These are phyloP conservation scores for Daldinia vernicosa DNA, from an alignment of 495 filamentous ascomycete species.

Conservation along the genomic window DNA sequence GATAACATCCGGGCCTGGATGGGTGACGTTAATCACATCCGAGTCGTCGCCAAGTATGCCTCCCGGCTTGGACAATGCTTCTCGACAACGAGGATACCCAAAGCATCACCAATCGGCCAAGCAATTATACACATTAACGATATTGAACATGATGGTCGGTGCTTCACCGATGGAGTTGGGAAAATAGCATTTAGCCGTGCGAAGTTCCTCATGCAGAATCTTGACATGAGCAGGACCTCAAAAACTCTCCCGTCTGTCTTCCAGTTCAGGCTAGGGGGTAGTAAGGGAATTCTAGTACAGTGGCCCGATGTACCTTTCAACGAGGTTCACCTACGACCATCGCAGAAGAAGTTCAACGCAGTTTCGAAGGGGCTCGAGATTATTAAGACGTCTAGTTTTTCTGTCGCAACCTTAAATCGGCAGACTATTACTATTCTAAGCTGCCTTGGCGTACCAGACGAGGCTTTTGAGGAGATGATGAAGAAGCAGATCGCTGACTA, in stretches of 20 bases:
- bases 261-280: slow-evolving; percentile 91
- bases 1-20: slow-evolving; percentile 87
- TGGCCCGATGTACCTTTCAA: slow-evolving; percentile 67
- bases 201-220: slow-evolving; percentile 69
- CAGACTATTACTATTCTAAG: slow-evolving; percentile 89
- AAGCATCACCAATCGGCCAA: slow-evolving; percentile 43
- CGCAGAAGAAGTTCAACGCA: slow-evolving; percentile 88
- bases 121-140: slow-evolving; percentile 65
- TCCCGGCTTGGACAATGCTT: slow-evolving; percentile 94
- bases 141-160: slow-evolving; percentile 69
- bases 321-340: slow-evolving; percentile 79
- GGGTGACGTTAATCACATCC: slow-evolving; percentile 83
- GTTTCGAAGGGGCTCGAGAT: slow-evolving; percentile 79
- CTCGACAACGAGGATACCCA: slow-evolving; percentile 80
- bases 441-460: slow-evolving; percentile 73
- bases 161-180: slow-evolving; percentile 93
- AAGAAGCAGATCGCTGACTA: slow-evolving; percentile 69
- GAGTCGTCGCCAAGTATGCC: slow-evolving; percentile 81
- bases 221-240: slow-evolving; percentile 60
- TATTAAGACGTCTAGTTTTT: slow-evolving; percentile 78
- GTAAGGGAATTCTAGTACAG: slow-evolving; percentile 85
- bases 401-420: slow-evolving; percentile 81
- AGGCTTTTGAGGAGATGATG: slow-evolving; percentile 73
- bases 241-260: slow-evolving; percentile 75
- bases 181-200: slow-evolving; percentile 86